Evolutionary conservation across 495 filamentous ascomycete genomes (phyloP), one percentile per base, ranked within the genome.

Genomic region (Hypoxylon fuscum): DNA sequence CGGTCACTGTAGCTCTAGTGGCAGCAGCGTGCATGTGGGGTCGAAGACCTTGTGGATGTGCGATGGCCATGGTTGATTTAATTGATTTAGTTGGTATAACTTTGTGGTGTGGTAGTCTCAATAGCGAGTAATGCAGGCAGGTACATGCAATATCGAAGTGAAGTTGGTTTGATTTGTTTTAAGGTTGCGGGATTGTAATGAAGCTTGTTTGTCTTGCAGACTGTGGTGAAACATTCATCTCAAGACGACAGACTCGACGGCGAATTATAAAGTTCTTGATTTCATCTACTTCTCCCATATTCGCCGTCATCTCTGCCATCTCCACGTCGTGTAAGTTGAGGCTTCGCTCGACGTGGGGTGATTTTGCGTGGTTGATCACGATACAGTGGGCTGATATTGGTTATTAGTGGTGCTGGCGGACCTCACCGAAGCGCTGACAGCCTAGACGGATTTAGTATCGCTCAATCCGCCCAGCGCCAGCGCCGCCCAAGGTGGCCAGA

Each of bases 21-120:
- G 63, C 57, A 11, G 62, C 57, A 11, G 62, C 62, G 45, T 66
- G 62, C 63, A 66, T 66, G 40, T 66, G 62, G 27, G 62, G 62
- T 55, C 55, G 62, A 12, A 60, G 51, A 66, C 55, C 62, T 66
- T 66, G 62, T 1, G 62, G 57, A 22, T 59, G 55, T 48, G 55
- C 14, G 55, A 51, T 50, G 41, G 56, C 51, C 63, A 66, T 66
- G 20, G 25, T 53, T 38, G 35, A 6, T 27, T 53, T 56, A 32
- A 47, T 61, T 57, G 38, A 48, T 20, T 38, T 42, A 31, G 14
- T 47, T 46, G 49, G 21, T 14, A 23, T 17, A 45, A 53, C 25
- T 12, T 59, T 42, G 11, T 65, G 43, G 22, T 21, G 21, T 27
- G 55, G 54, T 44, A 32, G 22, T 42, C 51, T 55, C 14, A 65